Evolutionary conservation across 2,329 filamentous ascomycete species (phyloP).

Genomic region (Eurotiales sp.): DNA sequence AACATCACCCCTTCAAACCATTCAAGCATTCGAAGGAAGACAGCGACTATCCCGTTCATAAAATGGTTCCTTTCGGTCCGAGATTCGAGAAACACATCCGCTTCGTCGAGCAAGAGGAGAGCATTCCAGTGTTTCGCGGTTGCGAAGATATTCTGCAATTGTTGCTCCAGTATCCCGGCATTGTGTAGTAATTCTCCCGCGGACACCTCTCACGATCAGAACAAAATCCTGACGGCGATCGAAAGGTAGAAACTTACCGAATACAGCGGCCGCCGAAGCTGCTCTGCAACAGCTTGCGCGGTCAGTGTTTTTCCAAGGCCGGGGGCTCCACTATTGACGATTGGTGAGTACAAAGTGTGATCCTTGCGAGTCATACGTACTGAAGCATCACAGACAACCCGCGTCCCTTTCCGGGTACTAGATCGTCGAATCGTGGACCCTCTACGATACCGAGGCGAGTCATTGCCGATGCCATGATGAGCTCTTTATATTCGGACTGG

Average conservation of each 20-base stretch:
- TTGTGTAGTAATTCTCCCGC: constrained; percentile 10
- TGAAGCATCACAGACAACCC: constrained; percentile 1
- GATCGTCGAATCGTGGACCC: constrained; percentile 5
- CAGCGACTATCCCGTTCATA: constrained; percentile 7
- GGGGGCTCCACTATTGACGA: constrained; percentile 7
- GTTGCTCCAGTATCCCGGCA: constrained; percentile 3
- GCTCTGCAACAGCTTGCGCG: constrained; percentile 18
- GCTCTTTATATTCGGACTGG: constrained; percentile 19
- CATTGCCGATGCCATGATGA: constrained; percentile 19
- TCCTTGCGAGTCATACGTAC: constrained; percentile 4
- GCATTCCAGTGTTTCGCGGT: constrained; percentile 37
- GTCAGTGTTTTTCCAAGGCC: constrained; percentile 15
- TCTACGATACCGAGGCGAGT: constrained; percentile 12
- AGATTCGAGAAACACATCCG: too few species aligned
- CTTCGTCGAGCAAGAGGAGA: constrained; percentile 48
- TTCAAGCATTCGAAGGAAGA: constrained; percentile 38
- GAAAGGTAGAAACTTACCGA: constrained; percentile 16
- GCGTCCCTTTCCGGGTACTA: constrained; percentile 5
- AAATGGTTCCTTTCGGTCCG: constrained; percentile 4
- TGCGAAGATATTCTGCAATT: constrained; percentile 7
- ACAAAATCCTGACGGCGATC: neutral
- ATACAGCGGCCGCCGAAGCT: constrained; percentile 19
- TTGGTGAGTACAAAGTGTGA: neutral
- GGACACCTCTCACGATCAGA: constrained; percentile 6
- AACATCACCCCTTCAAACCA: constrained; percentile 41